A percentile compares a stretch with the other conserved stretches of the same genome.
These are phyloP conservation scores for Tothia fuscella DNA, from an alignment of 2,329 filamentous ascomycete species.

Conservation along the genomic window DNA sequence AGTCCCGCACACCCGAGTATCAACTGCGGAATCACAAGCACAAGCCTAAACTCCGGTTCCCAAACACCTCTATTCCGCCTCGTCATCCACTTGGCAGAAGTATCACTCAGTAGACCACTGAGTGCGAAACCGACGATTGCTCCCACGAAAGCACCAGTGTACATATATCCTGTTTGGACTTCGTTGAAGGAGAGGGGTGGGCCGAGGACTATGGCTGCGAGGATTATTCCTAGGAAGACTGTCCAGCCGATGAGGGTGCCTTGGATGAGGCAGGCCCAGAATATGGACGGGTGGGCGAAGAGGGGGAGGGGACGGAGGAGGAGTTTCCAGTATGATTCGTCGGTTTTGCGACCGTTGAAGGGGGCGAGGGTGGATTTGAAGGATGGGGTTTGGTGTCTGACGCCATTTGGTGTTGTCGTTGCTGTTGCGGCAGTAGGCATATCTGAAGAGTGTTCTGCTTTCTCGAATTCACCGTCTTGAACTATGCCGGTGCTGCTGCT, in stretches of 20 bases:
- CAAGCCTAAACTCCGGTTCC: slow-evolving; percentile 80
- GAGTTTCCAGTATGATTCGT: slow-evolving; percentile 58
- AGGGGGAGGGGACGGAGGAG: slow-evolving; percentile 66
- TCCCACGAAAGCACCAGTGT: slow-evolving; percentile 75
- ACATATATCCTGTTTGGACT: slow-evolving; percentile 69
- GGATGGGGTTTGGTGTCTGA: slow-evolving; percentile 49
- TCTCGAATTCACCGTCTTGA: slow-evolving; percentile 8
- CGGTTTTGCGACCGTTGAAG: slow-evolving; percentile 73
- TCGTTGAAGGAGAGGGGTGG: slow-evolving; percentile 70
- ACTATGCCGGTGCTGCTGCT: not conserved
- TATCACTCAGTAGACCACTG: slow-evolving; percentile 64
- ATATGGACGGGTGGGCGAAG: slow-evolving; percentile 70
- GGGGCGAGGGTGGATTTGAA: too few relatives aligned
- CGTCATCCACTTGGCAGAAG: slow-evolving; percentile 57
- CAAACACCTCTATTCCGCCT: slow-evolving; percentile 67
- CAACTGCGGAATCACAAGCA: slow-evolving; percentile 73
- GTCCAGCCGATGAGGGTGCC: slow-evolving; percentile 92
- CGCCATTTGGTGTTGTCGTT: slow-evolving; percentile 32
- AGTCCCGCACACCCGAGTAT: slow-evolving; percentile 66
- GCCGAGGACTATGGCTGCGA: slow-evolving; percentile 66
- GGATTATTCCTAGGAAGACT: slow-evolving; percentile 76
- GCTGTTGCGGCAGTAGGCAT: not conserved
- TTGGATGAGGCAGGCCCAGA: slow-evolving; percentile 74
- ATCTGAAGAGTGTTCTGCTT: slow-evolving; percentile 3
- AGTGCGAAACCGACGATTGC: slow-evolving; percentile 65